Evolutionary conservation across 768 basidiomycete species (phyloP), one percentile per base, ranked within the genome.

Genomic region (Boletales sp.): DNA sequence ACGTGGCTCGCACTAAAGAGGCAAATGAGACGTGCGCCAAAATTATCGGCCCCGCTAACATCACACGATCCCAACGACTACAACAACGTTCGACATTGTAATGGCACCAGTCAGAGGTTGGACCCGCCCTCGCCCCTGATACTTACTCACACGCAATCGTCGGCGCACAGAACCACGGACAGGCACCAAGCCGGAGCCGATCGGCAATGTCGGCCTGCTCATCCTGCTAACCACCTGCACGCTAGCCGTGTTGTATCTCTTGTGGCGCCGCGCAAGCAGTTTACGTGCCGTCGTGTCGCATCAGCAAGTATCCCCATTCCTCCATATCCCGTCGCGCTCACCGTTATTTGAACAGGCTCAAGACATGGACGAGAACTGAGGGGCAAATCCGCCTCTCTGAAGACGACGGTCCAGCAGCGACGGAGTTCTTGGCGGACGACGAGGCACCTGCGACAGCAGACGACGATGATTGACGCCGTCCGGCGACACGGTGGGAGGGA

Each of bases 361-460:
- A 80, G 55, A 79, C 78, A 7, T 77, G 84, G 65, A 72, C 74
- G 2, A 65, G 69, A 14, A 59, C 67, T 14, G 80, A 83, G 51
- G 86, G 86, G 3, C 72, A 64, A 7, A 84, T 88, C 47, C 77
- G 86, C 9, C 73, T 88, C 18, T 86, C 84, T 41, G 75, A 80
- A 59, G 86, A 88, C 55, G 84, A 87, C 46, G 83, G 84, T 0
- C 86, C 86, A 12, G 74, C 85, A n/a, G 77, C 84, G n/a, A 70
- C 72, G 14, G 81, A 83, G 47, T 87, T 87, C 53, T 56, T 88
- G 42, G 76, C 80, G 30, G 75, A 79, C 41, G 82, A 82, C 40
- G 83, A 75, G 15, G 64, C 58, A 19, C 51, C 79, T 12, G 78
- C 74, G 31, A 66, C 74, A 29, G 69, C 66, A 24, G 55, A 60